Evolutionary conservation across 2,329 filamentous ascomycete genomes (phyloP), one percentile per base, ranked within the genome.

Genomic region (Fusarium sp.): DNA sequence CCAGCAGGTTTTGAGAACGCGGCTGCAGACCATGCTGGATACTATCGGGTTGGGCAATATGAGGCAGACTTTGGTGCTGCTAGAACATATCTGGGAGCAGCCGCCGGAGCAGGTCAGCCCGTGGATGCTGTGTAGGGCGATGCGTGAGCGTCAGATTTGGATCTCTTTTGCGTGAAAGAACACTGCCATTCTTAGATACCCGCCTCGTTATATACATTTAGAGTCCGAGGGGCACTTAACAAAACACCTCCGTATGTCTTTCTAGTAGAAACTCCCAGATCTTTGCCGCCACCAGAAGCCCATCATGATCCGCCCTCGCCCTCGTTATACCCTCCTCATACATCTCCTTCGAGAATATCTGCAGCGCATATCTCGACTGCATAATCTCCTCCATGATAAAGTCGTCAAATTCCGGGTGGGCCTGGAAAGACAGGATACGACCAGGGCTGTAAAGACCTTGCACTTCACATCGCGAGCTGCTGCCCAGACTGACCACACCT

Each of bases 101-200:
- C 74, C 79, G 0, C 45, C 54, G 0, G 72, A 73, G 1, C 57
- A 74, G 6, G 70, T 74, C 0, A 77, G 78, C 6, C 82, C 82
- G 2, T 84, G 82, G 82, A 78, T 74, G 44, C 73, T 84, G 23
- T 81, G 77, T 47, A 76, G 75, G 12, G 77, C 79, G n/a, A 83
- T 84, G 81, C 77, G 81, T 32, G 74, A 81, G 24, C 76, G 79
- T 36, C 78, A 82, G 56, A 82, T 83, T 30, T 82, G 80, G 81
- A 83, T 83, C 39, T 83, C 82, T 4, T 83, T 83, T 73, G 82
- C 82, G 20, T 83, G 69, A 75, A 38, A 49, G 19, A 42, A 65
- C 46, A 53, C 20, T 39, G 32, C 34, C 24, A 44, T 49, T 40
- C 19, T 15, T 50, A 45, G 59, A 65, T 65, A 61, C 53, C 53